Evolutionary conservation across 371 early-diverging fungal genomes (phyloP), one percentile per base, ranked within the genome.

Genomic region (Capniomyces stellatus): DNA sequence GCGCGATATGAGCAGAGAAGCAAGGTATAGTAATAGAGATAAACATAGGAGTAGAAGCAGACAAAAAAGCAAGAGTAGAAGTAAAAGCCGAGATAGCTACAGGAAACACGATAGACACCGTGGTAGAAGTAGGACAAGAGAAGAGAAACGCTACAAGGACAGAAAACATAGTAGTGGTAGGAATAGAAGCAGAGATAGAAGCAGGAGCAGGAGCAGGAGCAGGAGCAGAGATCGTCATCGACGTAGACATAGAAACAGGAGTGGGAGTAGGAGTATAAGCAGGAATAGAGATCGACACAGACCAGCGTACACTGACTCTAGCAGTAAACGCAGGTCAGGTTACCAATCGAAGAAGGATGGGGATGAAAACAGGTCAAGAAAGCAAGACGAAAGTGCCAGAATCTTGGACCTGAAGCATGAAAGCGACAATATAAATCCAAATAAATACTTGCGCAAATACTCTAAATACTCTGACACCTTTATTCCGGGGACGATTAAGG

Each of bases 401-500:
- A 35, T 35, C 35, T 10, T 15, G 15, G 15, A 35, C 6, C 35
- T 35, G 35, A 35, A 35, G 15, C 35, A 10, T 35, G 35, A 35
- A 35, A 35, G 35, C 15, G 35, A 35, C 10, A 35, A 35, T 10
- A 35, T 35, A 10, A 35, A 35, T 10, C 35, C 35, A 35, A 35
- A 15, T 15, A 35, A 15, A 10, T 35, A 10, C 15, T 10, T 15
- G 15, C 6, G 15, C 6, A 35, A 15, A 15, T 10, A 6, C 6
- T 35, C 49, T 3, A 25, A 29, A 24, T n/a, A 29, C 3, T 49
- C 28, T 27, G 63, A 62, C 48, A 57, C 50, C 3, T 62, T 55
- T 40, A 62, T 61, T 43, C 60, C 63, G 18, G 63, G 63, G 24
- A 62, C 61, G 63, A 52, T 62, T 43, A 56, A 47, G 18, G 51